phyloP scores from a whole-genome alignment of 441 rosid genomes.

The Macaranga tanarius region DNA sequence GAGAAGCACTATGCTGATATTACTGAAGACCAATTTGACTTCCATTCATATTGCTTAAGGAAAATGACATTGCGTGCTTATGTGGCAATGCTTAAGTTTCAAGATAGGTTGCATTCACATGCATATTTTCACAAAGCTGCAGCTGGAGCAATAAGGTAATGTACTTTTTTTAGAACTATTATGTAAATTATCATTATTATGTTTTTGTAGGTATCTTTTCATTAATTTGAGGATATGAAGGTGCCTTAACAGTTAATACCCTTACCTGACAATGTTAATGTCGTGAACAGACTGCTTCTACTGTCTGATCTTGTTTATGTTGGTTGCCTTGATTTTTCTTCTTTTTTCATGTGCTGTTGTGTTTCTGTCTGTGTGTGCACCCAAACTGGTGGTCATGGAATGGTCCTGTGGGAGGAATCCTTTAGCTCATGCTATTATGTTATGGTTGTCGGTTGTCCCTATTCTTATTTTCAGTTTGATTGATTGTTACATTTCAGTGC shows the following conservation, averaged over 20 bases:
- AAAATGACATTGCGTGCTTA: conserved; percentile 98
- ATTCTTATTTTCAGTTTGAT: neutral
- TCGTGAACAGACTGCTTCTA: neutral
- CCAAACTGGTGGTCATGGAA: neutral
- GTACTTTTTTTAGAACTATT: conserved; percentile 16
- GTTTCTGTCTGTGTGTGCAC: neutral
- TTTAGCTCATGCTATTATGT: neutral
- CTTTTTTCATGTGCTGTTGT: neutral
- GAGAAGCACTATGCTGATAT: conserved; percentile 99
- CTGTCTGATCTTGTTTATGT: neutral
- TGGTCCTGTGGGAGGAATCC: neutral
- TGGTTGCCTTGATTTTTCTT: neutral
- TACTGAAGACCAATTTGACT: conserved; percentile 98
- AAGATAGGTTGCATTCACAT: conserved; percentile 94
- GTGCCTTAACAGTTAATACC: neutral
- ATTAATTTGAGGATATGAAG: neutral
- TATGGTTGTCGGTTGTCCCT: neutral
- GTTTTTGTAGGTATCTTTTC: neutral
- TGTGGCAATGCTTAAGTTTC: conserved; percentile 98
- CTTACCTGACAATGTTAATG: neutral
- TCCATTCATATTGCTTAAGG: conserved; percentile 97
- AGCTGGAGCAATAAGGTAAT: conserved; percentile 89
- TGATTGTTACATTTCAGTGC: neutral
- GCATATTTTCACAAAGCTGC: conserved; percentile 97
- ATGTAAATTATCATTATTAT: neutral